Evolutionary conservation across 805 yeast genomes (phyloP).

Genomic region (Kregervanrija pseudodelftensis): DNA sequence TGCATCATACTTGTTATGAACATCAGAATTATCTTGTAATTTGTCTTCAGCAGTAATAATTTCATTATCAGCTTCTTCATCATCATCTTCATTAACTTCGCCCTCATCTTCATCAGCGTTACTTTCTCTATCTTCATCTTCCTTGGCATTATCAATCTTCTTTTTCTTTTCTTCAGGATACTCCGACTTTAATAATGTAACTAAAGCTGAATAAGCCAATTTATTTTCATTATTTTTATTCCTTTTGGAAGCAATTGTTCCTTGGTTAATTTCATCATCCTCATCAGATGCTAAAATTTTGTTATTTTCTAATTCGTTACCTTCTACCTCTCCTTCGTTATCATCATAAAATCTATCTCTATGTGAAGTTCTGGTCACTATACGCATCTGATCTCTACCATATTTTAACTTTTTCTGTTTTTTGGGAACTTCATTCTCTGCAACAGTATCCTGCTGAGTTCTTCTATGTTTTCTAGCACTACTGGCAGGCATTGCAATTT

Average conservation of each 20-base stretch:
- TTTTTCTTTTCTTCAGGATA: conserved; percentile 7
- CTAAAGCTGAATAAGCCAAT: conserved; percentile 25
- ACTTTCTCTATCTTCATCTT: conserved; percentile 13
- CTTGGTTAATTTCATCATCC: conserved; percentile 11
- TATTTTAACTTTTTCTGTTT: conserved; percentile 24
- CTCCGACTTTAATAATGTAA: conserved; percentile 21
- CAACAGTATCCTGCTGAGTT: neutral
- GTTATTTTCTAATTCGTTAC: conserved; percentile 18
- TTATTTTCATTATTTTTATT: conserved; percentile 16
- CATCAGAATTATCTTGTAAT: conserved; percentile 29
- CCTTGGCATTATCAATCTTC: conserved; percentile 11
- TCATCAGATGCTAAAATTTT: conserved; percentile 6
- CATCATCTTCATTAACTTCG: conserved; percentile 9
- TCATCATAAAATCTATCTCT: conserved; percentile 18
- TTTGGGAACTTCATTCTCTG: neutral
- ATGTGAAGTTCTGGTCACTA: conserved; percentile 48
- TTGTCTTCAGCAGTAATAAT: conserved; percentile 31
- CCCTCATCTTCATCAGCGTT: conserved; percentile 9
- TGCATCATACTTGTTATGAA: conserved; percentile 43
- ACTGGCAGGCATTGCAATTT: conserved; percentile 13
- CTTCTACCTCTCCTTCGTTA: conserved; percentile 24
- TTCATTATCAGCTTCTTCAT: conserved; percentile 10
- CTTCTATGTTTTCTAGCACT: conserved; percentile 13
- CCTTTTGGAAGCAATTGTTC: conserved; percentile 14
- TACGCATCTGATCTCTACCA: conserved; percentile 59